These are phyloP conservation scores for Arachis stenosperma DNA, from an alignment of 306 rosid species.

Conservation along the genomic window DNA sequence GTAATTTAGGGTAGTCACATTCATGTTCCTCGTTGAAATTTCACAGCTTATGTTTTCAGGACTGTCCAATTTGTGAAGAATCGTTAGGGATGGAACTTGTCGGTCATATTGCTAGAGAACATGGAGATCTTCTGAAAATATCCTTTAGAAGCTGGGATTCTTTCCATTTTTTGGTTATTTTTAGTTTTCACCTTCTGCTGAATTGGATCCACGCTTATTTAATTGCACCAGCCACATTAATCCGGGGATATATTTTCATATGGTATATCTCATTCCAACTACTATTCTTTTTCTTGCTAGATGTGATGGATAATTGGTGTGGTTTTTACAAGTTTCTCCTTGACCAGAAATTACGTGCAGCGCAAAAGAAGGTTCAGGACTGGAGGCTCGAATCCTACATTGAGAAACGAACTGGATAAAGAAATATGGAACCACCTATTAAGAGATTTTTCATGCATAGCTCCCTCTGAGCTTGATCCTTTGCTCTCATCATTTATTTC, in stretches of 20 bases:
- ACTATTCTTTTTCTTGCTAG: background rate
- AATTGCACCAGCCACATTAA: background rate
- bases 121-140: conserved; percentile 65
- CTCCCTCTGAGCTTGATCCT: background rate
- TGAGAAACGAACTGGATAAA: background rate
- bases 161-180: background rate
- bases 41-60: conserved; percentile 47
- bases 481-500: background rate
- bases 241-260: background rate
- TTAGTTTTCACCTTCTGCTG: background rate
- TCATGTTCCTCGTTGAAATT: background rate
- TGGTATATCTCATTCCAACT: background rate
- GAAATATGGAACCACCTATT: background rate
- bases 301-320: background rate
- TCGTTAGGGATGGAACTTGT: conserved; percentile 58
- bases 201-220: conserved; percentile 6
- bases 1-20: no score
- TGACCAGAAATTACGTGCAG: background rate
- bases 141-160: conserved; percentile 43
- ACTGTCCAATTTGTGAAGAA: conserved; percentile 59
- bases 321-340: conserved; percentile 1
- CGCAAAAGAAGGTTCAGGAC: background rate
- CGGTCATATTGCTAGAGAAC: conserved; percentile 59
- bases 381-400: background rate
- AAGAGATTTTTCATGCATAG: background rate